Conservation (phyloP, 2,329 filamentous ascomycete species). For the Ilyonectria robusta region DNA sequence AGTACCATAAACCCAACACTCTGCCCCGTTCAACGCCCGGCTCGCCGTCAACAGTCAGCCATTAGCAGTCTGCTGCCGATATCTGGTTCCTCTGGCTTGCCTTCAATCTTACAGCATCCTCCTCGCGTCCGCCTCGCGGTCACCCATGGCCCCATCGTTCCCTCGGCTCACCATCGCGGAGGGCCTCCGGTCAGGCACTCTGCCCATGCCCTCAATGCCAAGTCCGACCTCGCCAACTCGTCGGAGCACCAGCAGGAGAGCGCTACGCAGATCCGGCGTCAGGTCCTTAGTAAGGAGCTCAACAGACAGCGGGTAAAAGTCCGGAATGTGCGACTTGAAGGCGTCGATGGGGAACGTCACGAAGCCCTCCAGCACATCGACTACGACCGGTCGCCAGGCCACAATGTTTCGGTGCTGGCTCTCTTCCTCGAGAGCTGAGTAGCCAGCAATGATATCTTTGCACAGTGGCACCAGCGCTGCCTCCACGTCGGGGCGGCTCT, state of each 20-base stretch:
- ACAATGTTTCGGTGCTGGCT: conserved; percentile 97
- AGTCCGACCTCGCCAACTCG: conserved; percentile 85
- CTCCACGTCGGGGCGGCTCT: conserved; percentile 87
- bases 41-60: conserved; percentile 23
- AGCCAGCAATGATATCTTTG: conserved; percentile 91
- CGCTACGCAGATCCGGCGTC: conserved; percentile 81
- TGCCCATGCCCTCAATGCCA: conserved; percentile 67
- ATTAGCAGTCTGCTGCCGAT: conserved; percentile 27
- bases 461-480: conserved; percentile 93
- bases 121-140: conserved; percentile 52
- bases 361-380: conserved; percentile 96
- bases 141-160: conserved; percentile 48
- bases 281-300: conserved; percentile 88
- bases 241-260: conserved; percentile 82
- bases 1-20: conserved; percentile 45
- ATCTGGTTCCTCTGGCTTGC: conserved; percentile 15
- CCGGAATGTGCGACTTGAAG: conserved; percentile 83
- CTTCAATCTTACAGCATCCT: conserved; percentile 51
- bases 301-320: conserved; percentile 89
- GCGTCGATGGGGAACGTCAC: conserved; percentile 84
- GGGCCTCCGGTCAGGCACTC: conserved; percentile 52
- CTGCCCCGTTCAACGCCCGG: conserved; percentile 51
- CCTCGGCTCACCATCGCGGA: conserved; percentile 58
- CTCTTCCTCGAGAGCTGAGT: conserved; percentile 90
- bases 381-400: conserved; percentile 96